These are phyloP conservation scores for Flaveria bidentis DNA, from an alignment of 129 eudicot genomes.

Conservation along the genomic window DNA sequence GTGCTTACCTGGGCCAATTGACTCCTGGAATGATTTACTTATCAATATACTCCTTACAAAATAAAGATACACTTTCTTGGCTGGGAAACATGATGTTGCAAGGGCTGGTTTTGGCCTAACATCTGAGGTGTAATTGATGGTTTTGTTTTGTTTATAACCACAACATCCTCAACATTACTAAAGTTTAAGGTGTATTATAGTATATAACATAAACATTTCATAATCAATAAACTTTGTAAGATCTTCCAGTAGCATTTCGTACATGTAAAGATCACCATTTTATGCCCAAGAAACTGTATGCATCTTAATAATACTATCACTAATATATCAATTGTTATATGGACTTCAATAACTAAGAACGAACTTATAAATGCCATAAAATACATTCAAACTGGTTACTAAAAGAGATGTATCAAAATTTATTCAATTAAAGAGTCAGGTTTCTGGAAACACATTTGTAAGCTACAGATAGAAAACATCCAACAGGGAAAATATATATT, in stretches of 20 bases:
- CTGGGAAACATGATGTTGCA: no score
- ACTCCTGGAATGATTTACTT: conserved; percentile 80
- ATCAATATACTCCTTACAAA: conserved; percentile 41
- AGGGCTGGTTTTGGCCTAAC: no score
- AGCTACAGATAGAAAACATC: neutral
- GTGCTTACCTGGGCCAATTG: conserved; percentile 97
- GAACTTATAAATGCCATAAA: neutral
- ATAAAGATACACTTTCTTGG: neutral
- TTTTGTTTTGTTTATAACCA: neutral
- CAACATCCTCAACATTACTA: neutral
- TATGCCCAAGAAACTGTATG: neutral
- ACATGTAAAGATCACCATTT: neutral
- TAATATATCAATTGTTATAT: no score
- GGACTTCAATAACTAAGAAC: neutral
- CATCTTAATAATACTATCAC: neutral
- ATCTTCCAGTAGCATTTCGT: neutral
- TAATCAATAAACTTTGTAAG: neutral
- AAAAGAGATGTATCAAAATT: no score
- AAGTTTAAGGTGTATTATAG: neutral
- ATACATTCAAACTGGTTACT: neutral
- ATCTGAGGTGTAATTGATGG: neutral
- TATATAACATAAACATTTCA: no score
- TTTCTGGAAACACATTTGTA: conserved; percentile 12
- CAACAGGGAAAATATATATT: neutral
- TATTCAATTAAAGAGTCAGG: neutral